phyloP scores from a whole-genome alignment of 495 filamentous ascomycete species.

The Talaromyces liani region DNA sequence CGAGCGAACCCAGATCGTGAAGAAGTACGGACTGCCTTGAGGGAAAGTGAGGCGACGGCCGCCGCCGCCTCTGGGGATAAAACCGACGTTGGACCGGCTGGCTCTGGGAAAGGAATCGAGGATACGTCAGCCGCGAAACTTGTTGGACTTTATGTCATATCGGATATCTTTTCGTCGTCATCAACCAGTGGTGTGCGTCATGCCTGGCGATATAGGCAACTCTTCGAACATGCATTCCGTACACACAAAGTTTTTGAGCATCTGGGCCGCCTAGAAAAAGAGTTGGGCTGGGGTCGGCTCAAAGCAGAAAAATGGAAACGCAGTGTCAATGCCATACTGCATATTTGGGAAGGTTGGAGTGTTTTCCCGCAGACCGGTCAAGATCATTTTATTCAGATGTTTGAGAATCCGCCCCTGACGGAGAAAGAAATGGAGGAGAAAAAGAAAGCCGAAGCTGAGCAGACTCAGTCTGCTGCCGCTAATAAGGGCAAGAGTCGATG shows the following conservation, averaged over 20 bases:
- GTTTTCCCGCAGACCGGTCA: slow-evolving; percentile 74
- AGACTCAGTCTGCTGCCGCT: slow-evolving; percentile 25
- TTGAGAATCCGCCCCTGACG: slow-evolving; percentile 64
- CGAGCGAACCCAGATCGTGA: slow-evolving; percentile 50
- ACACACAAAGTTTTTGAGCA: slow-evolving; percentile 68
- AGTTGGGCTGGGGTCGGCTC: slow-evolving; percentile 73
- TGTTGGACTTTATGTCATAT: slow-evolving; percentile 77
- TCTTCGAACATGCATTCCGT: slow-evolving; percentile 73
- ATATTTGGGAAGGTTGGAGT: slow-evolving; percentile 84
- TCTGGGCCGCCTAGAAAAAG: slow-evolving; percentile 70
- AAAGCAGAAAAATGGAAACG: slow-evolving; percentile 87
- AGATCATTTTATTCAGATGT: slow-evolving; percentile 62
- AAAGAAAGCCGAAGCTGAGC: slow-evolving; percentile 39
- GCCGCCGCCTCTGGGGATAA: slow-evolving; percentile 21
- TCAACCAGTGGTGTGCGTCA: slow-evolving; percentile 76
- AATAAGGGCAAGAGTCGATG: slow-evolving; percentile 52
- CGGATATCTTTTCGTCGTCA: slow-evolving; percentile 81
- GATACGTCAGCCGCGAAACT: slow-evolving; percentile 71
- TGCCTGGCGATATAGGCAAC: slow-evolving; percentile 82
- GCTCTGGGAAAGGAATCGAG: slow-evolving; percentile 32
- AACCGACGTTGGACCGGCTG: slow-evolving; percentile 15
- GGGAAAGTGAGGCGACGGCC: slow-evolving; percentile 36
- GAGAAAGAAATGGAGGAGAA: slow-evolving; percentile 40
- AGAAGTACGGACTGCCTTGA: slow-evolving; percentile 35
- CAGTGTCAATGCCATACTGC: slow-evolving; percentile 63